Base-by-base conservation (phyloP, 805 yeast species). In the Ogataea sp. region DNA sequence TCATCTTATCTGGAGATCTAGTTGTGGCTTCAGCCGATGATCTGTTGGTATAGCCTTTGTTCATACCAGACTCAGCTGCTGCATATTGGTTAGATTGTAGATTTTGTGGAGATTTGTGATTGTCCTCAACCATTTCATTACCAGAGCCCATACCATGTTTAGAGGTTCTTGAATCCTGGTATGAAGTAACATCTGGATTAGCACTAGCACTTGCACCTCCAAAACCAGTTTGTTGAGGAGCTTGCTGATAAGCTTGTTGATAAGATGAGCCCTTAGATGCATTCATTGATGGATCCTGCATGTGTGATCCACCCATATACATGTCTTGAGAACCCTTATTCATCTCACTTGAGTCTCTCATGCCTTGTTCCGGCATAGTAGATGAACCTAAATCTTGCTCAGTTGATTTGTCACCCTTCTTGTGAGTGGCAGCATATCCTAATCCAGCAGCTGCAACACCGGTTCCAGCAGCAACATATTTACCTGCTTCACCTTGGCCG, bases 101-200 rank as follows among this genome's bases (percentile, higher is more conserved):
- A 23, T 23, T 23, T 7, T 23, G 10, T 10, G 10, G 7, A 7
- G 25, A 10, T 23, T 23, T 7, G 10, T 23, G 10, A 7, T 23
- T 23, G 7, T 23, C 25, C 7, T 23, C 7, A 23, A 7, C 25
- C 25, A 23, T 23, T 23, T 23, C 25, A 23, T 7, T 23, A 23
- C 10, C 25, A 5, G 29, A 26, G 13, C 29, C 29, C 5, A 14
- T 9, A 9, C 13, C n/a, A 10, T 10, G 13, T 26, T 26, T 16
- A 30, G 4, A 10, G 13, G 6, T 17, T 38, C 31, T 39, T 37
- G 38, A 2, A 36, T 44, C 31, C 37, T 43, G 15, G 32, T 45
- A 47, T 14, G 44, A 48, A 14, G 48, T 48, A 20, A 45, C 52
- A n/a, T n/a, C n/a, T n/a, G n/a, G n/a, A n/a, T n/a, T n/a, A 17